A percentile compares a stretch with the other conserved stretches of the same genome.
Evolutionary conservation across 495 filamentous ascomycete genomes (phyloP).

Genomic region (Penicillium chermesinum): DNA sequence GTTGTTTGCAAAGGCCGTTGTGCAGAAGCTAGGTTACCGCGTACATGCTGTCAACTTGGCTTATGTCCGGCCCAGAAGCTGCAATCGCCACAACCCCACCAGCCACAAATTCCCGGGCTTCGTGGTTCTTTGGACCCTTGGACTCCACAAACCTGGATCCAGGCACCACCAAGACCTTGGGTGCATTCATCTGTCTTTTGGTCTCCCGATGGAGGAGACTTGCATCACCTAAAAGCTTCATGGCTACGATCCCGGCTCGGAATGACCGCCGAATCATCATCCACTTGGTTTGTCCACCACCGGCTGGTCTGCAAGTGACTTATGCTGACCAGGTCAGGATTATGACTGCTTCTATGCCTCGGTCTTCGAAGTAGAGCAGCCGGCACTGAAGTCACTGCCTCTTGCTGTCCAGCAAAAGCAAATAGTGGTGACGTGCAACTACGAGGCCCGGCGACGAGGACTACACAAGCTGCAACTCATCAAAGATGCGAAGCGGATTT

Average conservation of each 20-base stretch:
- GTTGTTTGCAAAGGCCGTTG: too few relatives aligned
- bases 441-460: conserved; percentile 72
- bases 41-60: too few relatives aligned
- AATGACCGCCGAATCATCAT: conserved; percentile 68
- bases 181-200: too few relatives aligned
- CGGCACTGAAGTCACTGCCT: conserved; percentile 63
- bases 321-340: conserved; percentile 47
- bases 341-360: conserved; percentile 95
- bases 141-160: too few relatives aligned
- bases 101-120: too few relatives aligned
- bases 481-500: conserved; percentile 70
- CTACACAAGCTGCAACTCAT: conserved; percentile 81
- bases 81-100: too few relatives aligned
- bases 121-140: too few relatives aligned
- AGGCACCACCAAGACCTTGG: too few relatives aligned
- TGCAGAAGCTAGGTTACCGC: too few relatives aligned
- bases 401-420: conserved; percentile 80
- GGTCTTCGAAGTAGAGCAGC: conserved; percentile 77
- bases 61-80: too few relatives aligned
- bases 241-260: conserved; percentile 43
- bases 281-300: conserved; percentile 61
- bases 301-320: neutral
- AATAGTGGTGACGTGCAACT: conserved; percentile 93
- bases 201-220: too few relatives aligned
- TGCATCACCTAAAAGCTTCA: conserved; percentile 12